Base-by-base conservation (phyloP, 345 rosid species). In the Pseudoturritis turrita region DNA sequence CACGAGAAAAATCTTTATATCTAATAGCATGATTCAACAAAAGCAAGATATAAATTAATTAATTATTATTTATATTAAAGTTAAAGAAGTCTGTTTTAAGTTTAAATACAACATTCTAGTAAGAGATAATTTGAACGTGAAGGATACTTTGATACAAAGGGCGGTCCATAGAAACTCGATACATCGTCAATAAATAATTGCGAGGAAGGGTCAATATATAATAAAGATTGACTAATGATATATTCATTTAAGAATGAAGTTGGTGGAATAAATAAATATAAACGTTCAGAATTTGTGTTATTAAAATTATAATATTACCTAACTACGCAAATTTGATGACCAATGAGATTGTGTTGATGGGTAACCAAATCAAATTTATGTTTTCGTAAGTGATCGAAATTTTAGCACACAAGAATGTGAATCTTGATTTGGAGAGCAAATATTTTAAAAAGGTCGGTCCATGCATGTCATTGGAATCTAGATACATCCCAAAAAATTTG, bases 51-150 rank as follows among this genome's bases (percentile, higher is more conserved):
- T 35, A n/a, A 18, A 72, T n/a, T 6, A 52, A 10, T 45, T 45
- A 13, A 29, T 33, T 33, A 3, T 37, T n/a, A 29, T 9, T 28
- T 10, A 19, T 21, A 52, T 29, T 44, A 3, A 46, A 14, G 23
- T 47, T 65, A 1, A 36, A 26, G 33, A 73, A 25, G 43, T 45
- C 29, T 62, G 13, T 71, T 49, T 31, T 45, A 7, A 10, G 18
- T 45, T 35, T 53, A 21, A 50, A 56, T 74, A 58, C 78, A 58
- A 74, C 62, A 50, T 74, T 74, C 68, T 43, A 73, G 50, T 17
- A 39, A 44, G 65, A 53, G 57, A 54, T 25, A 47, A 49, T 21
- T 47, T 28, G 46, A 49, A 67, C 22, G 67, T 28, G 61, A 65
- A 65, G 18, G 51, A 46, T 47, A 46, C 51, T 35, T 29, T 7